A percentile compares a stretch with the other conserved stretches of the same genome.
phyloP scores from a whole-genome alignment of 192 early-diverging fungal genomes.

The Coemansia sp. region DNA sequence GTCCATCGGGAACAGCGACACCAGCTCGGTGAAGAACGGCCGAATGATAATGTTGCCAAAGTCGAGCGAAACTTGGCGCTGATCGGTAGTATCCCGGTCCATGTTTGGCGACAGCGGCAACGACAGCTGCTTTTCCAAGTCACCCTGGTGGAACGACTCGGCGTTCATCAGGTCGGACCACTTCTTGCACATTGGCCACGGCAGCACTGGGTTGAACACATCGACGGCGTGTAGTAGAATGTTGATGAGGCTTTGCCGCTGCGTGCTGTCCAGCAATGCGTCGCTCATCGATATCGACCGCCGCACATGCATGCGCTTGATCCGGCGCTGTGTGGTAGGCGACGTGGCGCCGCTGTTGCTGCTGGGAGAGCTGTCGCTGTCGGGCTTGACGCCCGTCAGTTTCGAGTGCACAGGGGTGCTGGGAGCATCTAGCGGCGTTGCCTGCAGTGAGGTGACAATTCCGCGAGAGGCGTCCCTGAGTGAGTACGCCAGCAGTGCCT shows the following conservation, averaged over 20 bases:
- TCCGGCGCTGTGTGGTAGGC: not conserved
- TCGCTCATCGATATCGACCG: slow-evolving; percentile 47
- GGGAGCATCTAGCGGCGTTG: not conserved
- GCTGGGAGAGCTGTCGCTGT: not conserved
- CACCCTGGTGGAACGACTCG: slow-evolving; percentile 87
- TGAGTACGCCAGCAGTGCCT: slow-evolving; percentile 5
- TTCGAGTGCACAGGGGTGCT: not conserved
- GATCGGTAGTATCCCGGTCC: slow-evolving; percentile 70
- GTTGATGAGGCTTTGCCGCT: slow-evolving; percentile 61
- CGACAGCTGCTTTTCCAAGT: slow-evolving; percentile 68
- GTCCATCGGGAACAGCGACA: slow-evolving; percentile 69
- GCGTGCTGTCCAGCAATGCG: slow-evolving; percentile 50
- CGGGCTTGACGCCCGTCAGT: not conserved
- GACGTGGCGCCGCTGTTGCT: not conserved
- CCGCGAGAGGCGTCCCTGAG: not conserved
- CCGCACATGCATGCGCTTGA: slow-evolving; percentile 30
- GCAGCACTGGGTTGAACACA: slow-evolving; percentile 82
- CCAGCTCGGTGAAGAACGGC: slow-evolving; percentile 81
- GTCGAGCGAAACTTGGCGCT: slow-evolving; percentile 70
- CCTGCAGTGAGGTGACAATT: not conserved
- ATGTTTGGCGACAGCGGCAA: slow-evolving; percentile 85
- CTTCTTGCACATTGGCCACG: slow-evolving; percentile 76
- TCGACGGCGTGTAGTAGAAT: slow-evolving; percentile 85
- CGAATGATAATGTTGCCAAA: slow-evolving; percentile 83
- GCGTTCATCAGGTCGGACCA: slow-evolving; percentile 86